A percentile compares a stretch with the other conserved stretches of the same genome.
Conservation (phyloP, 257 asterid species). For the Capsicum pubescens region DNA sequence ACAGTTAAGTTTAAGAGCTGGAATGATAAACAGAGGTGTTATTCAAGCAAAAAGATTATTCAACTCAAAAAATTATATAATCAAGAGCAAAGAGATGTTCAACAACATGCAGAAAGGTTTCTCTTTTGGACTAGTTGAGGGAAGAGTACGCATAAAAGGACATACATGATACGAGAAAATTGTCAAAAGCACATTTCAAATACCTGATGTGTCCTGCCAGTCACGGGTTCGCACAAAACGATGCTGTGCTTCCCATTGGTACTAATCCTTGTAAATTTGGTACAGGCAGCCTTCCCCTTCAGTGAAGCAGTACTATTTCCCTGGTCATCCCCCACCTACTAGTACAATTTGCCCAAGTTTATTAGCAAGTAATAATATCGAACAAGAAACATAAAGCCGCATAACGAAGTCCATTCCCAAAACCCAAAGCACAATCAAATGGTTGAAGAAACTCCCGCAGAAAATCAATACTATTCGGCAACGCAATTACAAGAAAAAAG, state of each 20-base stretch:
- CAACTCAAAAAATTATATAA: background rate
- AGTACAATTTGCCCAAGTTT: conserved; percentile 27
- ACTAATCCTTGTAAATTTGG: conserved; percentile 84
- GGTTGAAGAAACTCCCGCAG: background rate
- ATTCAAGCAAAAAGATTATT: background rate
- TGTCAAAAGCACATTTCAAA: conserved; percentile 17
- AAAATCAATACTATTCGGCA: background rate
- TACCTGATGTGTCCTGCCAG: conserved; percentile 99
- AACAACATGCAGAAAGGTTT: background rate
- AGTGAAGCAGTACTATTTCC: conserved; percentile 34
- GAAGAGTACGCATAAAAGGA: background rate
- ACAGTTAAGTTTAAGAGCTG: too few relatives aligned
- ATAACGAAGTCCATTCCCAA: background rate
- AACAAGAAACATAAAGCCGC: conserved; percentile 22
- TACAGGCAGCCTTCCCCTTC: conserved; percentile 87
- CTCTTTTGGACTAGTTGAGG: background rate
- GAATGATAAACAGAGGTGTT: background rate
- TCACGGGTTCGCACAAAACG: conserved; percentile 81
- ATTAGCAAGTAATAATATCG: conserved; percentile 12
- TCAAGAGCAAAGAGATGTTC: conserved; percentile 2
- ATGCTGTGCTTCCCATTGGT: conserved; percentile 84
- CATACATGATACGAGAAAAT: background rate
- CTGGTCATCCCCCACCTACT: conserved; percentile 57
- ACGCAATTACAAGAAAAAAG: background rate
- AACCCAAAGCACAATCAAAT: background rate